Conservation (phyloP, 352 stramenopile species). For the Pythium aphanidermatum region DNA sequence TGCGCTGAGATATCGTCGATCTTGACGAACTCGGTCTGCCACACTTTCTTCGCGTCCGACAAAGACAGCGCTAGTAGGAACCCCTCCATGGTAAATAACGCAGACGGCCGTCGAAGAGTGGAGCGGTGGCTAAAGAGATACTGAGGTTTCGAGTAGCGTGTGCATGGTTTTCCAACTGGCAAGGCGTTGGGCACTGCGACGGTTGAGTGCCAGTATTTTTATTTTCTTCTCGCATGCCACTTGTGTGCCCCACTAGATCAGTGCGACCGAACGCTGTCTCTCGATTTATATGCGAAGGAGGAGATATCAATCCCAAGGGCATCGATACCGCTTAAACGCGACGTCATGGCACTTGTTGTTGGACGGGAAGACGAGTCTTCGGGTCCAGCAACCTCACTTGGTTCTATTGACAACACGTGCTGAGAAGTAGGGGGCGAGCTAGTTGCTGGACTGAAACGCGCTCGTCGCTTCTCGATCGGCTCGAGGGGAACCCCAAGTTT, state of each 20-base stretch:
- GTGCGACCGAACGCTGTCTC: conserved; percentile 3
- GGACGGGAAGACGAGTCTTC: conserved; percentile 12
- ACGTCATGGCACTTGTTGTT: conserved; percentile 17
- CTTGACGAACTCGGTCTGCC: conserved; percentile 49
- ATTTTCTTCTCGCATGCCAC: too few species aligned
- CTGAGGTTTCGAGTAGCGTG: too few species aligned
- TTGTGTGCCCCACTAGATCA: too few species aligned
- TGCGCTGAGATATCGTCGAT: conserved; percentile 61
- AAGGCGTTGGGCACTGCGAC: conserved; percentile 7
- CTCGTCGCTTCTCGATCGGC: background rate
- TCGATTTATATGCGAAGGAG: conserved; percentile 41
- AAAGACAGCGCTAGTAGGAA: conserved; percentile 33
- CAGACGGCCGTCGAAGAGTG: background rate
- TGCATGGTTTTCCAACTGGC: too few species aligned
- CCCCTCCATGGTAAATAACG: conserved; percentile 30
- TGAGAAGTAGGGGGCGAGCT: too few species aligned
- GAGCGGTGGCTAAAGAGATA: background rate
- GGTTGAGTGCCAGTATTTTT: conserved; percentile 4
- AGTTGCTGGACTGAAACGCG: too few species aligned
- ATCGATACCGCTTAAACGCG: conserved; percentile 26
- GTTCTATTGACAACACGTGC: too few species aligned
- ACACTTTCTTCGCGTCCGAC: conserved; percentile 31
- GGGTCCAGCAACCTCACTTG: too few species aligned
- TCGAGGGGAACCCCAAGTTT: conserved; percentile 20
- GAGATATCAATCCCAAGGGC: conserved; percentile 50